A percentile compares a stretch with the other conserved stretches of the same genome.
Conservation (phyloP, 1,284 basidiomycete genomes). For the Cutaneotrichosporon mucoides region DNA sequence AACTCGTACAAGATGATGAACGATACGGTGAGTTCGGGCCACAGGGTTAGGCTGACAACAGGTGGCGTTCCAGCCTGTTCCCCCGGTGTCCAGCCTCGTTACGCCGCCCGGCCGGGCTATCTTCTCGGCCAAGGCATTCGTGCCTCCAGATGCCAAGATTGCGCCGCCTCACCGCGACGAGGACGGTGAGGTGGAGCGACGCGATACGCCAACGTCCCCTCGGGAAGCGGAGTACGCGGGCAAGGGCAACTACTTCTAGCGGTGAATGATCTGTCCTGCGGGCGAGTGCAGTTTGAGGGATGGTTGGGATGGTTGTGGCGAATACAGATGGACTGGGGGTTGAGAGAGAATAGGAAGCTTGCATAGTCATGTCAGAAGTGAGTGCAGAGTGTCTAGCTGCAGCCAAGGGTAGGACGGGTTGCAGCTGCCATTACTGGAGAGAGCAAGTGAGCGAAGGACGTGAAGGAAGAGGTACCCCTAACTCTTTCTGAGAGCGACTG, state of each 20-base stretch:
- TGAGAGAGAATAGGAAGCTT: too few relatives aligned
- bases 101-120: slow-evolving; percentile 80
- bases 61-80: slow-evolving; percentile 84
- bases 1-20: slow-evolving; percentile 83
- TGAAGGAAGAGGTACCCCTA: too few relatives aligned
- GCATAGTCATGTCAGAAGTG: too few relatives aligned
- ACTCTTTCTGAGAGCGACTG: too few relatives aligned
- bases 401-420: too few relatives aligned
- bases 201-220: background rate
- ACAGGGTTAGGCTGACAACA: slow-evolving; percentile 37
- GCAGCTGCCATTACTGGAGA: too few relatives aligned
- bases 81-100: slow-evolving; percentile 65
- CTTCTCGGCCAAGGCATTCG: slow-evolving; percentile 63
- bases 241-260: slow-evolving; percentile 37
- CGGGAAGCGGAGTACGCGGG: slow-evolving; percentile 29
- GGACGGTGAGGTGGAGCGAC: slow-evolving; percentile 1
- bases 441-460: too few relatives aligned
- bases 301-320: too few relatives aligned
- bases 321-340: too few relatives aligned
- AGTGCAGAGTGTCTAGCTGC: too few relatives aligned
- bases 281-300: too few relatives aligned
- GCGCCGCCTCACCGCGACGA: slow-evolving; percentile 20
- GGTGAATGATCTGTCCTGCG: too few relatives aligned
- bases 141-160: slow-evolving; percentile 63
- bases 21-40: slow-evolving; percentile 61